Percentiles rank a stretch among this genome's conserved stretches.
Evolutionary conservation across 768 basidiomycete species (phyloP).

Genomic region (Trametes punicea): DNA sequence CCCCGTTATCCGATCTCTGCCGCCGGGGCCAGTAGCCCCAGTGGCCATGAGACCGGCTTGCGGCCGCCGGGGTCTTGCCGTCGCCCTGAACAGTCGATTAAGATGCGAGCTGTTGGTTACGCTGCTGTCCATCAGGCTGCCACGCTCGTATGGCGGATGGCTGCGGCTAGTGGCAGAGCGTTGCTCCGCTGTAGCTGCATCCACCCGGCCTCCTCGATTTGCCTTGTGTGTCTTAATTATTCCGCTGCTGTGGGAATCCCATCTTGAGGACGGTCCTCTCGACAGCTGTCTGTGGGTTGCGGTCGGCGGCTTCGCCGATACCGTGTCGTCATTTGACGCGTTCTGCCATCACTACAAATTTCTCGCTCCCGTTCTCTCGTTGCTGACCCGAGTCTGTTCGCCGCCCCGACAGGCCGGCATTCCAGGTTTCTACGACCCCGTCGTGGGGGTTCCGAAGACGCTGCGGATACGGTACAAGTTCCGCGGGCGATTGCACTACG

Average conservation of each 20-base stretch:
- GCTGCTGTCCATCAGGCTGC: conserved; percentile 7
- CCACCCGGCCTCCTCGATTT: neutral
- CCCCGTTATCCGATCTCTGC: conserved; percentile 8
- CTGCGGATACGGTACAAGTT: conserved; percentile 76
- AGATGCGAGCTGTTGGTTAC: conserved; percentile 1
- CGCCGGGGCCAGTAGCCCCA: conserved; percentile 3
- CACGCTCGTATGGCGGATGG: neutral
- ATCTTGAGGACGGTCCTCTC: neutral
- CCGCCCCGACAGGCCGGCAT: conserved; percentile 48
- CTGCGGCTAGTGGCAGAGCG: neutral
- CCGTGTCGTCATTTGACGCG: conserved; percentile 5
- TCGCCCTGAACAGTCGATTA: conserved; percentile 7
- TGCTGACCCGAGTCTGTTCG: neutral
- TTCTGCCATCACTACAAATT: conserved; percentile 13
- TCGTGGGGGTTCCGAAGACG: conserved; percentile 66
- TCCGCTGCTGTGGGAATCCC: neutral
- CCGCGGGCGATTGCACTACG: conserved; percentile 67
- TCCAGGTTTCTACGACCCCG: conserved; percentile 88
- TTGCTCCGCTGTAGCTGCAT: neutral
- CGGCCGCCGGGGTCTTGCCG: conserved; percentile 6
- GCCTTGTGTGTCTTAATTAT: neutral
- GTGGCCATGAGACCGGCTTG: conserved; percentile 1
- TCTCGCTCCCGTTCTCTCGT: neutral
- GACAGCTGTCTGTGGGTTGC: neutral
- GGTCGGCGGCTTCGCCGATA: conserved; percentile 10